A percentile compares a stretch with the other conserved stretches of the same genome.
These are phyloP conservation scores for Starmera caribaea DNA, from an alignment of 805 yeast genomes.

Conservation along the genomic window DNA sequence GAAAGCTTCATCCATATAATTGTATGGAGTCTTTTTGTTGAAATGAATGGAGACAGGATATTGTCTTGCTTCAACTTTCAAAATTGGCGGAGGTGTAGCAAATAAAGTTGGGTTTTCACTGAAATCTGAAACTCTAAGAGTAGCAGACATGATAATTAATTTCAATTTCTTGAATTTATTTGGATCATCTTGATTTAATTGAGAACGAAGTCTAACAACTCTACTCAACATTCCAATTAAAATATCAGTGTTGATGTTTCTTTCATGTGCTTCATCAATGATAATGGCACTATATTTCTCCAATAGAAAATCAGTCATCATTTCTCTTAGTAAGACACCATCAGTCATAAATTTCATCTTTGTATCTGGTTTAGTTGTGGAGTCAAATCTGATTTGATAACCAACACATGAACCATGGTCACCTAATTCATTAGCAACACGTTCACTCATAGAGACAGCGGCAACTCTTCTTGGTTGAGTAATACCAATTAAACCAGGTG, in stretches of 20 bases:
- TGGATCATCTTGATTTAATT: slow-evolving; percentile 40
- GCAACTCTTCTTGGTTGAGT: slow-evolving; percentile 96
- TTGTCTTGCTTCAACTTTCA: slow-evolving; percentile 88
- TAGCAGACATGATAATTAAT: slow-evolving; percentile 92
- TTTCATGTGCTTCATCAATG: slow-evolving; percentile 97
- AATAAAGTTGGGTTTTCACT: slow-evolving; percentile 73
- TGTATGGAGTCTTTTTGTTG: slow-evolving; percentile 64
- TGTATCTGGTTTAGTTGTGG: slow-evolving; percentile 53
- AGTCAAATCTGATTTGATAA: slow-evolving; percentile 76
- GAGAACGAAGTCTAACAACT: slow-evolving; percentile 61
- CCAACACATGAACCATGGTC: slow-evolving; percentile 63
- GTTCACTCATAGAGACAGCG: slow-evolving; percentile 81
- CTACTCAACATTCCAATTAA: slow-evolving; percentile 91
- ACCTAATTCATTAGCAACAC: slow-evolving; percentile 73
- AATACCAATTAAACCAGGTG: slow-evolving; percentile 91
- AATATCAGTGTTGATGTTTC: slow-evolving; percentile 93
- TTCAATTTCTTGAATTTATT: slow-evolving; percentile 52
- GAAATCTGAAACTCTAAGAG: slow-evolving; percentile 87
- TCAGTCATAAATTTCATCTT: slow-evolving; percentile 87
- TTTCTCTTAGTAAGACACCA: slow-evolving; percentile 87
- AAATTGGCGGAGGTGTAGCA: slow-evolving; percentile 68
- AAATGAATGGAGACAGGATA: slow-evolving; percentile 90
- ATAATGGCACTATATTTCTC: slow-evolving; percentile 77
- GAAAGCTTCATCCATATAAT: slow-evolving; percentile 82
- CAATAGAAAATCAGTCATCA: slow-evolving; percentile 79